phyloP scores from a whole-genome alignment of 2,329 filamentous ascomycete genomes.

The Lachnellula arida region DNA sequence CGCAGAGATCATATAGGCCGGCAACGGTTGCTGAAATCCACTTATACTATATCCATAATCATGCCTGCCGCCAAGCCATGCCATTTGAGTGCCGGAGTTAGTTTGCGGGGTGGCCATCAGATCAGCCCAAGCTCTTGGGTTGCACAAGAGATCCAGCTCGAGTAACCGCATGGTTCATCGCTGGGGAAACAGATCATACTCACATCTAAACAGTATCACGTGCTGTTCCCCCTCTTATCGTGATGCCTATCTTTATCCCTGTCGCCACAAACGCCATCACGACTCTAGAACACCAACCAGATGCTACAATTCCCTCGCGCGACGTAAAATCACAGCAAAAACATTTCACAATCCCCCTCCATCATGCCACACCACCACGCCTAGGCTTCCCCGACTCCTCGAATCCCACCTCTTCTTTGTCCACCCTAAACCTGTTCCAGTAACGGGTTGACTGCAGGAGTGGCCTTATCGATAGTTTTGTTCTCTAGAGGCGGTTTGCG shows the following conservation, averaged over 20 bases:
- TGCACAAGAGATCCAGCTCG: too few species aligned
- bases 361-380: not conserved
- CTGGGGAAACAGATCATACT: too few species aligned
- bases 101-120: too few species aligned
- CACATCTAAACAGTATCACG: too few species aligned
- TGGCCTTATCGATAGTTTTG: not conserved
- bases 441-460: slow-evolving; percentile 3
- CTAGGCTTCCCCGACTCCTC: slow-evolving; percentile 2
- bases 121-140: too few species aligned
- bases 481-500: slow-evolving; percentile 1
- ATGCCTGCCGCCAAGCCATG: too few species aligned
- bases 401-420: not conserved
- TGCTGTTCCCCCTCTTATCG: not conserved
- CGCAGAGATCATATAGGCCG: too few species aligned
- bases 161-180: too few species aligned
- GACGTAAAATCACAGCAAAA: slow-evolving; percentile 1
- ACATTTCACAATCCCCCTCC: not conserved
- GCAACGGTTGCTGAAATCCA: too few species aligned
- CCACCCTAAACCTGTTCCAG: slow-evolving; percentile 4
- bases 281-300: slow-evolving; percentile 11
- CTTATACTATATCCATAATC: too few species aligned
- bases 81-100: too few species aligned
- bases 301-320: not conserved
- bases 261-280: slow-evolving; percentile 19
- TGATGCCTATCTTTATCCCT: slow-evolving; percentile 13